A percentile compares a stretch with the other conserved stretches of the same genome.
Evolutionary conservation across 1,139 yeast species (phyloP).

Genomic region (Protomyces macrosporus): DNA sequence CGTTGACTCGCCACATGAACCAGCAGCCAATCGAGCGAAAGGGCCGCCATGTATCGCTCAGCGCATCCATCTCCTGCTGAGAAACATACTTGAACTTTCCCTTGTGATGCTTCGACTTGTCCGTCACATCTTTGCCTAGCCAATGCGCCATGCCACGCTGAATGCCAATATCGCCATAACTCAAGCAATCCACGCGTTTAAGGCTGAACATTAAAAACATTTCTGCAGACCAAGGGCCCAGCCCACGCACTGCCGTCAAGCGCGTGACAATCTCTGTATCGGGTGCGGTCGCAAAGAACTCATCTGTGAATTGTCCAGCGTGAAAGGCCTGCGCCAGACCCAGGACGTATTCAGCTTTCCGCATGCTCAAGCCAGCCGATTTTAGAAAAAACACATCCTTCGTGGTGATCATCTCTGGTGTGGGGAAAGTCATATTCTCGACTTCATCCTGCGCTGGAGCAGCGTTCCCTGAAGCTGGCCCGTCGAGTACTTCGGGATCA

Average conservation of each 20-base stretch:
- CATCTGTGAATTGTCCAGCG: constrained; percentile 38
- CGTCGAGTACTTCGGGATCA: constrained; percentile 21
- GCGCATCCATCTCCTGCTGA: constrained; percentile 41
- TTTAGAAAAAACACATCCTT: constrained; percentile 49
- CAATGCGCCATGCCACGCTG: constrained; percentile 40
- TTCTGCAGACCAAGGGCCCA: constrained; percentile 87
- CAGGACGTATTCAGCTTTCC: constrained; percentile 55
- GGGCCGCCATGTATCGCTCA: constrained; percentile 60
- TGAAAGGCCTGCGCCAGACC: constrained; percentile 38
- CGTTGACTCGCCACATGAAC: constrained; percentile 53
- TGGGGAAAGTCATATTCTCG: constrained; percentile 43
- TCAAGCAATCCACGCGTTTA: constrained; percentile 62
- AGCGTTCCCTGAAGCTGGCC: constrained; percentile 1
- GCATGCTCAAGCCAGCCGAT: constrained; percentile 62
- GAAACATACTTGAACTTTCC: constrained; percentile 36
- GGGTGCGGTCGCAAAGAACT: constrained; percentile 35
- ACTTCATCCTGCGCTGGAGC: constrained; percentile 16
- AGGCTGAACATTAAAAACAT: constrained; percentile 71
- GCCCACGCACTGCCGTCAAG: constrained; percentile 63
- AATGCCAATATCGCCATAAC: constrained; percentile 75
- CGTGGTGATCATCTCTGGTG: constrained; percentile 48
- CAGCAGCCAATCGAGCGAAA: constrained; percentile 60
- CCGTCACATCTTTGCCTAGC: constrained; percentile 11
- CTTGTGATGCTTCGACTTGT: constrained; percentile 11
- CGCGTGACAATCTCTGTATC: constrained; percentile 53